Base-by-base conservation (phyloP, 495 filamentous ascomycete genomes). In the Ramalina peruviana region DNA sequence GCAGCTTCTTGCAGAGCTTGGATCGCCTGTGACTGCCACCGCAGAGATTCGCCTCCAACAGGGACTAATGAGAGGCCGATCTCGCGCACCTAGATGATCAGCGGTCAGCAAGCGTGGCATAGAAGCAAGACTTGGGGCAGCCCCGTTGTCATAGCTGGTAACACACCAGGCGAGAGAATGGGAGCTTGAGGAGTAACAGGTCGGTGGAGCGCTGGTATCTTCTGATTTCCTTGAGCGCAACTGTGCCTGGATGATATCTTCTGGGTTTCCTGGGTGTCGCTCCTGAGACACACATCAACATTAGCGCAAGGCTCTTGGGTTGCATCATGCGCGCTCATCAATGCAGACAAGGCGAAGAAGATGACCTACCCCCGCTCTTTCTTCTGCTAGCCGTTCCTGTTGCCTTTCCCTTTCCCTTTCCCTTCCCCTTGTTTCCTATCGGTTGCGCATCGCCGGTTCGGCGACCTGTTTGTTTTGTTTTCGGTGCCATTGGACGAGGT, bases 21-120 rank as follows among this genome's bases (percentile, higher is more conserved):
- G 51, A 97, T 86, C 3, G 90, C 90, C 59, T 89, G 85, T 27
- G 84, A 88, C 63, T 97, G 90, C 88, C 88, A 97, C 15, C 89
- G 79, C 55, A 92, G 71, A 6, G 67, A 67, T 43, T 85, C 78
- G 41, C 73, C 69, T 39, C 63, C 70, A 2, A 64, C 59, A 25
- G 69, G 70, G 37, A 79, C 58, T 4, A 76, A 58, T 10, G 74
- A 69, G 38, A 86, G 57, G 7, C 83, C 84, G 49, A 95, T 86
- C 69, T 97, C 90, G 55, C 88, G 82, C 49, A 87, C 82, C 84
- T 88, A 55, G 16, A 10, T 25, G 46, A 26, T 9, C 11, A 6
- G 40, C 27, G 30, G 36, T 40, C n/a, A 41, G 33, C 37, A n/a
- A 17, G 40, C 60, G 51, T 60, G 58, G 36, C 41, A 20, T 12